Evolutionary conservation across 345 rosid species (phyloP).

Genomic region (Hirschfeldia incana): DNA sequence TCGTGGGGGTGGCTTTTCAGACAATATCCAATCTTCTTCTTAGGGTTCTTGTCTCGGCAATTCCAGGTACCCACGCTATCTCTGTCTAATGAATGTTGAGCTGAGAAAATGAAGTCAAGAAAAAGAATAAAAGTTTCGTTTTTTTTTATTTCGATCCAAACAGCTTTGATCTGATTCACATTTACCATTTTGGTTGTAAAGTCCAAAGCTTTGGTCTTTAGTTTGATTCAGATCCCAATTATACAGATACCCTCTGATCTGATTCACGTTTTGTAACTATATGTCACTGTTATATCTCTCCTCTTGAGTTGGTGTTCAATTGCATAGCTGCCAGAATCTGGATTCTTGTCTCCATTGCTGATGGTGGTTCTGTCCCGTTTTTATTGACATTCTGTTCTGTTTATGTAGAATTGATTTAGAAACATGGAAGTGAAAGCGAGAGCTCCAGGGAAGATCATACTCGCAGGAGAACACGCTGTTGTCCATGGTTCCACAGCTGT

Average conservation of each 20-base stretch:
- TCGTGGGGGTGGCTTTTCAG: conserved; percentile 7
- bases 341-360: neutral
- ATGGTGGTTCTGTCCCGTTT: neutral
- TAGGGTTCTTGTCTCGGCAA: conserved; percentile 7
- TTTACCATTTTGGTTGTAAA: conserved; percentile 5
- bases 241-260: conserved; percentile 4
- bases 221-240: conserved; percentile 14
- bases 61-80: conserved; percentile 23
- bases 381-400: neutral
- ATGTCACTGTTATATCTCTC: neutral
- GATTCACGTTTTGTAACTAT: conserved; percentile 11
- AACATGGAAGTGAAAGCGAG: conserved; percentile 90
- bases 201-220: neutral
- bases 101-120: neutral
- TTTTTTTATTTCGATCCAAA: neutral
- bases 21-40: conserved; percentile 30
- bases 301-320: neutral
- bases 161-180: conserved; percentile 22
- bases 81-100: conserved; percentile 9
- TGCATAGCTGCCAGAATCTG: neutral
- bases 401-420: conserved; percentile 8
- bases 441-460: conserved; percentile 96
- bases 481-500: conserved; percentile 95
- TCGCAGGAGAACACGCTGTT: conserved; percentile 93
- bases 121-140: neutral